Base-by-base conservation (phyloP, 2,329 filamentous ascomycete species). In the Chaetothyriales sp. region DNA sequence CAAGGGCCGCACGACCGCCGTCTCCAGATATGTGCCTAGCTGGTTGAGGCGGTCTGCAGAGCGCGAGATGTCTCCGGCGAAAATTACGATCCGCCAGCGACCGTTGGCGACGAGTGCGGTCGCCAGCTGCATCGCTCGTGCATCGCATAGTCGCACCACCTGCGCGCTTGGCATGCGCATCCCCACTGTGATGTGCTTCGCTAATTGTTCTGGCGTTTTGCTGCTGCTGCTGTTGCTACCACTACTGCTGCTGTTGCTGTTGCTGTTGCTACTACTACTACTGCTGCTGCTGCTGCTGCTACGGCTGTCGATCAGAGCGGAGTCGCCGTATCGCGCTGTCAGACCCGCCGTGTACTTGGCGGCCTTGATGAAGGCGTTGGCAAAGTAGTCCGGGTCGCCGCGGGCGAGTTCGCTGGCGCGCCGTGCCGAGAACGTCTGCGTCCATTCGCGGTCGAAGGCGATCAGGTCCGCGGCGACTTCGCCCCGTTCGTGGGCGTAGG, bases 311-410 rank as follows among this genome's bases (percentile, higher is more conserved):
- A 73, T 76, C 6, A 81, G 68, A 0, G 61, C 51, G 0, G 75
- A 80, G 20, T 70, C 67, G 1, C 71, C 69, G 57, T 85, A 84
- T 48, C 66, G 67, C 0, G 74, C 71, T 0, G 74, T 78, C 52
- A 81, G 68, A 0, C 81, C 81, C 1, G 81, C 80, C 0, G 74
- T 83, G 58, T 80, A 83, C 51, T 73, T 66, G 0, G 75, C 77
- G 1, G 77, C 72, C 61, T 76, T 72, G 45, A 77, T 67, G 51
- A 83, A 82, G n/a, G 74, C 71, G 45, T 77, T 69, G 5, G 71
- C 70, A 57, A 83, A 80, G 37, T 76, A 67, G 2, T 74, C 70
- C 0, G 69, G 64, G 6, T 73, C 69, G 13, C 70, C 64, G 6
- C 47, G 53, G 48, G 58, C 53, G 15, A 54, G 46, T 13, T 70